Conservation (phyloP, 2,329 filamentous ascomycete species). For the Talaromyces sp. region DNA sequence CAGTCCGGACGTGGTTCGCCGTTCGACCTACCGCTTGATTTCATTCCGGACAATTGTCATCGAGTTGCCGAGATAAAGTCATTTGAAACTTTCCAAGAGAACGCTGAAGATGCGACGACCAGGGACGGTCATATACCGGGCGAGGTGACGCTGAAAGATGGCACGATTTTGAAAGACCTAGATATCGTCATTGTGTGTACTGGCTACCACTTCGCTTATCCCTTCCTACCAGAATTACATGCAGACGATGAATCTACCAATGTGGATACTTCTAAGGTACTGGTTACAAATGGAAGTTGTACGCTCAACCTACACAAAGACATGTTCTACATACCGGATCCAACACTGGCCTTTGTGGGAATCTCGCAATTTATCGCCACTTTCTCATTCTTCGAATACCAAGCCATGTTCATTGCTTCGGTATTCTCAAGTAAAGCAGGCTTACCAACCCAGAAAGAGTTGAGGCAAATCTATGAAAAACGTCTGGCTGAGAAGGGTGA, state of each 20-base stretch:
- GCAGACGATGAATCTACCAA: slow-evolving; percentile 42
- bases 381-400: slow-evolving; percentile 67
- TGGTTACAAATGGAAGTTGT: slow-evolving; percentile 62
- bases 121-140: slow-evolving; percentile 44
- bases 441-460: slow-evolving; percentile 43
- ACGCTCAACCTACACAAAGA: slow-evolving; percentile 66
- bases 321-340: slow-evolving; percentile 68
- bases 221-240: slow-evolving; percentile 57
- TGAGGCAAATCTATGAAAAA: slow-evolving; percentile 2
- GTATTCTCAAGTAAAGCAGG: slow-evolving; percentile 51
- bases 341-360: slow-evolving; percentile 62
- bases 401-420: slow-evolving; percentile 59
- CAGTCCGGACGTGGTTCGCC: slow-evolving; percentile 58
- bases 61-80: slow-evolving; percentile 52
- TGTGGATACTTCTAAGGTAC: slow-evolving; percentile 49
- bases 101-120: neutral
- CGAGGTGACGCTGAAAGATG: slow-evolving; percentile 52
- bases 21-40: slow-evolving; percentile 54
- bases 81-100: slow-evolving; percentile 36
- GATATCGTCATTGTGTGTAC: slow-evolving; percentile 64
- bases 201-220: slow-evolving; percentile 64
- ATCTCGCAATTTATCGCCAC: slow-evolving; percentile 64
- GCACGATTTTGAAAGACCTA: slow-evolving; percentile 52
- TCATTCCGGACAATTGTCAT: slow-evolving; percentile 53
- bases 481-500: slow-evolving; percentile 5